Percentiles rank a stretch among this genome's conserved stretches.
These are phyloP conservation scores for Apocynum venetum DNA, from an alignment of 257 asterid genomes.

Conservation along the genomic window DNA sequence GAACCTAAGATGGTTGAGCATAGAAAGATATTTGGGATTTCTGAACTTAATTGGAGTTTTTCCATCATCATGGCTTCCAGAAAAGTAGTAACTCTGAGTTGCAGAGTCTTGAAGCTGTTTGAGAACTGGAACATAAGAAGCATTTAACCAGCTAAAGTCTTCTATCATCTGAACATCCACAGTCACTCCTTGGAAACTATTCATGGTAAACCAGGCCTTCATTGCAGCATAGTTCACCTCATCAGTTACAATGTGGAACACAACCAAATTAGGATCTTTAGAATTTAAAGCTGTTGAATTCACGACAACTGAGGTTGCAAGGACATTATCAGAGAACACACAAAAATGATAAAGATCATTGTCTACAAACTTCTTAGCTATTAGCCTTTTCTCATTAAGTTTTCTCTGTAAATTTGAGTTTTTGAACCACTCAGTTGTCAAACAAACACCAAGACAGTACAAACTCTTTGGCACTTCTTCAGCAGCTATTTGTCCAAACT, in stretches of 20 bases:
- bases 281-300: conserved; percentile 41
- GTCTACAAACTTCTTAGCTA: conserved; percentile 29
- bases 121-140: conserved; percentile 43
- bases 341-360: conserved; percentile 41
- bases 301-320: conserved; percentile 46
- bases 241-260: conserved; percentile 44
- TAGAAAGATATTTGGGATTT: conserved; percentile 46
- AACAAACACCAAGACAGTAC: conserved; percentile 41
- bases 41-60: conserved; percentile 40
- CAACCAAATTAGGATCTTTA: conserved; percentile 32
- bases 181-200: conserved; percentile 38
- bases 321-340: conserved; percentile 47
- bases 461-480: conserved; percentile 49
- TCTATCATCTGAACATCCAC: conserved; percentile 41
- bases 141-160: conserved; percentile 43
- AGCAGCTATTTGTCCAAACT: conserved; percentile 47
- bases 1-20: conserved; percentile 51
- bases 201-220: conserved; percentile 50
- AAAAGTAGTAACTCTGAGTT: conserved; percentile 38
- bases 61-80: conserved; percentile 34
- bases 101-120: conserved; percentile 46
- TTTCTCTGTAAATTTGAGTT: conserved; percentile 30
- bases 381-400: conserved; percentile 18
- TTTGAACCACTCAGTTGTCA: conserved; percentile 44
- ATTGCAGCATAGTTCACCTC: conserved; percentile 49